Base-by-base conservation (phyloP, 495 filamentous ascomycete genomes). In the Penicilliopsis zonata region DNA sequence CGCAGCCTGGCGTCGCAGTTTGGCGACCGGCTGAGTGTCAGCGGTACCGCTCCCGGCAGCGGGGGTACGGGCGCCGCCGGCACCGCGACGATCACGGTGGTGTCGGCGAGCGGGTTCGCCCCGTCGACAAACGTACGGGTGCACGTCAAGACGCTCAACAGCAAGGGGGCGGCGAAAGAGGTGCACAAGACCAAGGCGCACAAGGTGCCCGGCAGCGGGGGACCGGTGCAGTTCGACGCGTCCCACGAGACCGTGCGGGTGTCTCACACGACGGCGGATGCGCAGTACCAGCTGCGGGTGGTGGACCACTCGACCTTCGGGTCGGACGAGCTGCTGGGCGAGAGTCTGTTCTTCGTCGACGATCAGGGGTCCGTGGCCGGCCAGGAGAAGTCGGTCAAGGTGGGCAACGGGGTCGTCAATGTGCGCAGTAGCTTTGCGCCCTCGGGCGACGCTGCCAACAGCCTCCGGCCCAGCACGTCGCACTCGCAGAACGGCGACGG, bases 321-420 rank as follows among this genome's bases (percentile, higher is more conserved):
- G 23, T 78, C 70, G 23, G 87, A 94, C 44, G 74, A 80, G 27
- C 65, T 74, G 18, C 64, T 96, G 7, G 90, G 90, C 26, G 86
- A 96, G 43, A 70, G 65, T 0, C 41, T 78, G n/a, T 93, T 94
- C 63, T 87, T 92, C 47, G 77, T 98, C 9, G 82, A 82, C 34
- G 87, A 98, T 46, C 77, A 79, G 35, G 76, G 77, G 10, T 59
- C 63, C 1, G 44, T 53, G 14, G 58, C 63, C 2, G 76, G 76
- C 13, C 65, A 71, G 23, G 85, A 94, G 42, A 93, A 87, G 65
- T 44, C 65, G 9, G 57, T 98, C 18, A 61, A 53, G 12, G 72
- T 81, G 32, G 86, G 86, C 9, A 59, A 52, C 13, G 82, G 85
- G 7, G 67, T 50, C 2, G 77, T 90, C 10, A 60, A 67, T 1